Conservation (phyloP, 2,329 filamentous ascomycete genomes). For the Neonectria faginata region DNA sequence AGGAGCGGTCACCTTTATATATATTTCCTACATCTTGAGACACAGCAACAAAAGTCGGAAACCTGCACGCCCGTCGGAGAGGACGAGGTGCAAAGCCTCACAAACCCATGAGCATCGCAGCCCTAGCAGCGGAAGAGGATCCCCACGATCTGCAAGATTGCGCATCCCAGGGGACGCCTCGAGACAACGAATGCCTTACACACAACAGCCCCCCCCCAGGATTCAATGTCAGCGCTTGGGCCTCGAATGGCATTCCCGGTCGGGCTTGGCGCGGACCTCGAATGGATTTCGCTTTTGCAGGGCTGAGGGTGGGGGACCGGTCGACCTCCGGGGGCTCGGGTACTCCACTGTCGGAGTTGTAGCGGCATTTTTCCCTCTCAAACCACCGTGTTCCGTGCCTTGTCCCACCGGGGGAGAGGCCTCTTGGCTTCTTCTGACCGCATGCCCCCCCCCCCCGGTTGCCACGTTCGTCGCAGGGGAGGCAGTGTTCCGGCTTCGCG, state of each 20-base stretch:
- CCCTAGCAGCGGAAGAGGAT: neutral
- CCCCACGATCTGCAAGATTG: constrained; percentile 5
- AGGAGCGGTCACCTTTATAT: constrained; percentile 11
- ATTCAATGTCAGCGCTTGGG: neutral
- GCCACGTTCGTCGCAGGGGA: neutral
- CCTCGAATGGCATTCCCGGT: constrained; percentile 12
- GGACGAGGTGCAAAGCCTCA: constrained; percentile 12
- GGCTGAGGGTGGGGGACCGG: constrained; percentile 11
- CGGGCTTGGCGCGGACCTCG: constrained; percentile 23
- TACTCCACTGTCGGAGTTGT: constrained; percentile 14
- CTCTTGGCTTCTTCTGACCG: neutral
- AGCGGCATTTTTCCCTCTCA: no score
- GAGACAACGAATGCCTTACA: neutral
- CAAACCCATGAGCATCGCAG: neutral
- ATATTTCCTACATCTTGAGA: neutral
- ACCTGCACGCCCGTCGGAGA: constrained; percentile 11
- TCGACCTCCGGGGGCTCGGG: constrained; percentile 14
- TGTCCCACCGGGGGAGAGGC: neutral
- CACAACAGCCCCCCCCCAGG: neutral
- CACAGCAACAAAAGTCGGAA: constrained; percentile 3
- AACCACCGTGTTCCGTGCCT: constrained; percentile 7
- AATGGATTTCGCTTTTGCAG: constrained; percentile 19
- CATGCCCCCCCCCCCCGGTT: neutral
- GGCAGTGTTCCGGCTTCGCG: constrained; percentile 16
- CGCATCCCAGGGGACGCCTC: neutral